Evolutionary conservation across 192 early-diverging fungal species (phyloP).

Genomic region (Pilaira anomala): DNA sequence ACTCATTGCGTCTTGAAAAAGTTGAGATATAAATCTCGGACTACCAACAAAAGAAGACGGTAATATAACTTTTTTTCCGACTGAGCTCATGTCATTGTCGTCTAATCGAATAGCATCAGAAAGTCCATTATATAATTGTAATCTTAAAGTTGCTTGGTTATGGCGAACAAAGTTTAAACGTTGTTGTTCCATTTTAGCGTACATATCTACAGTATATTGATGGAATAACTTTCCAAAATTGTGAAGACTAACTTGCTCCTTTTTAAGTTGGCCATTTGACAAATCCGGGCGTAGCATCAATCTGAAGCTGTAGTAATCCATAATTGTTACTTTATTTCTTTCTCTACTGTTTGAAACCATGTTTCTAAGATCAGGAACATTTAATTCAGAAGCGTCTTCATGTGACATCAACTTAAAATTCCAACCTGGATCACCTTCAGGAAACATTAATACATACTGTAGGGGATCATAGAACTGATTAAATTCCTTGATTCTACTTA

Average conservation of each 20-base stretch:
- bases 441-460: slow-evolving; percentile 1
- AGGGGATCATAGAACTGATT: background rate
- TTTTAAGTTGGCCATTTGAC: no score
- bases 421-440: background rate
- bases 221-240: background rate
- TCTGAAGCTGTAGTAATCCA: background rate
- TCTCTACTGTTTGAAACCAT: background rate
- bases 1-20: slow-evolving; percentile 36
- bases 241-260: background rate
- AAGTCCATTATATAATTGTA: background rate
- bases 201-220: background rate
- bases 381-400: no score
- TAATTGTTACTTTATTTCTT: background rate
- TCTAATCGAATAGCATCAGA: background rate
- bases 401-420: background rate
- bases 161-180: background rate
- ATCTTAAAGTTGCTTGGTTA: background rate
- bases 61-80: slow-evolving; percentile 15
- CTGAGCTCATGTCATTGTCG: background rate
- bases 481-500: background rate
- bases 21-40: slow-evolving; percentile 22
- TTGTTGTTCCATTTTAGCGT: background rate
- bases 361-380: no score
- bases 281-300: background rate
- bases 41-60: slow-evolving; percentile 25